Base-by-base conservation (phyloP, 73 alveolate species). In the Paramecium sonneborni region DNA sequence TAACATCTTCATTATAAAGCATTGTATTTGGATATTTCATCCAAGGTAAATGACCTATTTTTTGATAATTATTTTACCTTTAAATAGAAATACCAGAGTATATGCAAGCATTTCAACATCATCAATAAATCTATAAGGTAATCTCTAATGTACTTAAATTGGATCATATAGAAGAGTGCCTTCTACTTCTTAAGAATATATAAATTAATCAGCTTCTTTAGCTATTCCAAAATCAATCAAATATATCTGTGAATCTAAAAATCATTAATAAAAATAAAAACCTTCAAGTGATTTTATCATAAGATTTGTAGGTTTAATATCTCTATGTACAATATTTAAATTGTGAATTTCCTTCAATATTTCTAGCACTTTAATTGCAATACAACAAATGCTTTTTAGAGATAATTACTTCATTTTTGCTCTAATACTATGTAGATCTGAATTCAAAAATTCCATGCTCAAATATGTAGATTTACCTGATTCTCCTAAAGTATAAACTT, bases 21-120 rank as follows among this genome's bases (percentile, higher is more conserved):
- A 74, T 37, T 35, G 37, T 12, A 18, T 28, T 37, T 1, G 58
- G 37, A 18, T 74, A 39, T 34, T 74, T 74, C 21, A 39, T 39
- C 87, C 87, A 74, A 34, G 87, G 87, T 2, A 74, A 28, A n/a
- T 74, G 30, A 3, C 87, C 87, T 74, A 14, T 62, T 2, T 48
- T 10, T 23, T 30, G 1, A 30, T 14, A 6, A 62, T 0, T 62
- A 48, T 30, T 1, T 30, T 62, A 62, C 84, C 84, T 30, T 62
- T 30, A 21, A 28, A 74, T 7, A 74, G 58, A n/a, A 2, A 74
- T 14, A 39, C 44, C 35, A 74, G 44, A 2, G 87, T 74, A 74
- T 74, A 74, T 4, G 41, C 87, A 3, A 74, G 87, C 87, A 74
- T 74, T 37, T 74, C 87, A 74, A 74, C 15, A n/a, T 74, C 87